A percentile compares a stretch with the other conserved stretches of the same genome.
Evolutionary conservation across 1,139 yeast species (phyloP).

Genomic region (Hanseniaspora uvarum): DNA sequence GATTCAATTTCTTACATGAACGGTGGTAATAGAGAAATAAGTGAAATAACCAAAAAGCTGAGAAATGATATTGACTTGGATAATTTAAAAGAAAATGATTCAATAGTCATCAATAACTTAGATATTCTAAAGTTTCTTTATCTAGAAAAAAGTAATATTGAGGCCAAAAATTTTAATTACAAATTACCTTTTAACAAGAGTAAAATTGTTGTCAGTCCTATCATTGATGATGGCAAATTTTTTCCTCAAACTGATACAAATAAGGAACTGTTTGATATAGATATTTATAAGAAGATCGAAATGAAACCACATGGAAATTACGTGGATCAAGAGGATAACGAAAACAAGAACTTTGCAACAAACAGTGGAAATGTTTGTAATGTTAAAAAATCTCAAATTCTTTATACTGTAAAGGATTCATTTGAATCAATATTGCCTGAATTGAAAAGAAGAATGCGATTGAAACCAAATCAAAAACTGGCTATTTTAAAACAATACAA

Average conservation of each 20-base stretch:
- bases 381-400: constrained; percentile 11
- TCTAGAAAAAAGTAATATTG: background rate
- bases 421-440: constrained; percentile 6
- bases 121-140: constrained; percentile 7
- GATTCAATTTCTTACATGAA: background rate
- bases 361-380: background rate
- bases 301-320: background rate
- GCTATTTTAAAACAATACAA: constrained; percentile 16
- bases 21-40: background rate
- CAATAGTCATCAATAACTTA: background rate
- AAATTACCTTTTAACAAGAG: constrained; percentile 1
- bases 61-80: background rate
- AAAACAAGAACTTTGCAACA: background rate
- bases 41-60: background rate
- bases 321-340: background rate
- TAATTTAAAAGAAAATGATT: constrained; percentile 4
- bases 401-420: constrained; percentile 1
- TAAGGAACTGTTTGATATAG: background rate
- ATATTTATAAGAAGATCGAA: constrained; percentile 10
- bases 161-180: background rate
- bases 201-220: constrained; percentile 5
- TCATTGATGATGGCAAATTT: background rate
- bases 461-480: constrained; percentile 9
- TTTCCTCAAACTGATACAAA: background rate
- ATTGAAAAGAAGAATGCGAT: constrained; percentile 4